Base-by-base conservation (phyloP, 441 rosid genomes). In the Geranium incanum region DNA sequence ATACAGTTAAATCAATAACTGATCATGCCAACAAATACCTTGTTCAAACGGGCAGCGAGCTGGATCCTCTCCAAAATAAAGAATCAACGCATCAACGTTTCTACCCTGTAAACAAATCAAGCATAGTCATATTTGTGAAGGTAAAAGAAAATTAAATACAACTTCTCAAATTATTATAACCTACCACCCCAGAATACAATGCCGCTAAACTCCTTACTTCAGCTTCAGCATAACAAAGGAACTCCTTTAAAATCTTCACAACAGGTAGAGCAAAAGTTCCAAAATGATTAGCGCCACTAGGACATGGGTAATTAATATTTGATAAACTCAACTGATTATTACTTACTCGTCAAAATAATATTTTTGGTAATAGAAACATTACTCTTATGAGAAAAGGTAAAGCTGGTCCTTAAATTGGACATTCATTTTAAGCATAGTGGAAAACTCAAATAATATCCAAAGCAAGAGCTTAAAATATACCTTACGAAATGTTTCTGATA, bases 11-110 rank as follows among this genome's bases (percentile, higher is more conserved):
- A 4, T n/a, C 39, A 1, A 37, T 7, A 5, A 69, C 50, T 55
- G 62, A 55, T 4, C 4, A 55, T 55, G 3, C 62, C 19, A 45
- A 39, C 65, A 50, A 7, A 39, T 72, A 88, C 94, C 94, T 87
- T 88, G 91, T 78, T 88, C 94, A 65, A 87, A 88, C 18, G 91
- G 89, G 69, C 88, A 88, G 66, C 89, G 91, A 41, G 91, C 84
- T 45, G 94, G 94, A 80, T 88, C 94, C 77, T 88, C 94, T 63
- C 94, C 94, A 43, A 88, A 88, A 77, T 87, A 88, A 75, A 82
- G 82, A 16, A 88, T 85, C 84, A 87, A 81, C 0, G 86, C 86
- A 81, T 88, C 94, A 3, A 86, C 89, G 12, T 84, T 87, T 81
- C 91, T 87, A 81, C 94, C 91, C 94, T 89, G 70, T 67, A 74